Evolutionary conservation across 2,329 filamentous ascomycete genomes (phyloP).

Genomic region (Tolypocladium inflatum): DNA sequence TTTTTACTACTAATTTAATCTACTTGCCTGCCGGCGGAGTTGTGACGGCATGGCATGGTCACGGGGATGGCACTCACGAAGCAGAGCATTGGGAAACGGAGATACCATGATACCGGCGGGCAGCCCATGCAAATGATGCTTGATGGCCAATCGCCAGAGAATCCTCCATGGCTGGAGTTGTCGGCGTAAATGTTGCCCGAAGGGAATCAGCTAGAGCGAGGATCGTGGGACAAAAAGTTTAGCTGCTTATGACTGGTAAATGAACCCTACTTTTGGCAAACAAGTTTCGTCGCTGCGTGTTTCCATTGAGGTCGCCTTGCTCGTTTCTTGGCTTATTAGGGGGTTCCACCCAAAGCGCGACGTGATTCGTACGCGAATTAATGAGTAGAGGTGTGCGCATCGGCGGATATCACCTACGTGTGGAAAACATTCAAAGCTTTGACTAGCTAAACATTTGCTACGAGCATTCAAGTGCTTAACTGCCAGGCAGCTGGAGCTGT

Average conservation of each 20-base stretch:
- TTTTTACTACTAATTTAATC: neutral
- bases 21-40: neutral
- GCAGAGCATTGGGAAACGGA: neutral
- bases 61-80: neutral
- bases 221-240: neutral
- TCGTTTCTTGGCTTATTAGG: neutral
- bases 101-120: conserved; percentile 1
- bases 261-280: neutral
- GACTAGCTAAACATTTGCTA: neutral
- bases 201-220: neutral
- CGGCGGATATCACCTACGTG: too few species aligned
- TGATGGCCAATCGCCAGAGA: neutral
- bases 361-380: neutral
- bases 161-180: conserved; percentile 1
- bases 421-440: neutral
- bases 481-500: neutral
- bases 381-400: neutral
- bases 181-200: neutral
- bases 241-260: neutral
- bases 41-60: neutral
- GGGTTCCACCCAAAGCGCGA: neutral
- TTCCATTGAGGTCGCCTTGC: neutral
- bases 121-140: neutral
- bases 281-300: neutral
- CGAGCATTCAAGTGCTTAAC: neutral